Evolutionary conservation across 2,329 filamentous ascomycete genomes (phyloP).

Genomic region (Microcyclospora tardicrescens): DNA sequence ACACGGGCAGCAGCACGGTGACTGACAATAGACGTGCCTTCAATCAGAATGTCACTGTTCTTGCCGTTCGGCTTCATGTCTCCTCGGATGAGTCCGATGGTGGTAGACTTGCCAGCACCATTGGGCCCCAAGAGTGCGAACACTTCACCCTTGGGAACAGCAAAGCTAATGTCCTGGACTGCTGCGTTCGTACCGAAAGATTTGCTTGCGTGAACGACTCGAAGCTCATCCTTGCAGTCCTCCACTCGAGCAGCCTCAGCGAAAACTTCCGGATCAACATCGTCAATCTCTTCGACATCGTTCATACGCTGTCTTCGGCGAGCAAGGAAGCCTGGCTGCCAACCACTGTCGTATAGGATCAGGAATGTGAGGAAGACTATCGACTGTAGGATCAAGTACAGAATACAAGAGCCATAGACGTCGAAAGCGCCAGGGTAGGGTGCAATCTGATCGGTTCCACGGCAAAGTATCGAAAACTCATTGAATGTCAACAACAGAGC

Average conservation of each 20-base stretch:
- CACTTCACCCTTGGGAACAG: constrained; percentile 65
- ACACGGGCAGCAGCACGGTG: constrained; percentile 59
- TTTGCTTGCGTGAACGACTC: constrained; percentile 71
- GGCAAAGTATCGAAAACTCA: constrained; percentile 67
- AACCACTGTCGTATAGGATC: constrained; percentile 68
- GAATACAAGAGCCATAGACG: constrained; percentile 70
- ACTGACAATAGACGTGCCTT: constrained; percentile 60
- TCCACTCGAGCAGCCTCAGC: constrained; percentile 53
- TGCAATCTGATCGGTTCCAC: constrained; percentile 46
- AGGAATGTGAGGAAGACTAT: constrained; percentile 58
- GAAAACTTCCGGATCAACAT: constrained; percentile 44
- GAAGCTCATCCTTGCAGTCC: constrained; percentile 52
- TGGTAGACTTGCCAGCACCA: constrained; percentile 72
- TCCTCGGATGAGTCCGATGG: constrained; percentile 79
- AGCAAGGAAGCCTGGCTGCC: constrained; percentile 44
- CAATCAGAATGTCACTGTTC: constrained; percentile 69
- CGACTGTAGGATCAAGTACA: constrained; percentile 67
- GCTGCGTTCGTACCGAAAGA: constrained; percentile 62
- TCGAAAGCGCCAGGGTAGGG: constrained; percentile 57
- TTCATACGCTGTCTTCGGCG: constrained; percentile 30
- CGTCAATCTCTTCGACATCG: constrained; percentile 31
- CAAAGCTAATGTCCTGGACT: constrained; percentile 75
- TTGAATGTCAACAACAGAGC: constrained; percentile 69
- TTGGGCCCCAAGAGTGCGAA: constrained; percentile 73
- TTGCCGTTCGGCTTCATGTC: constrained; percentile 61